These are phyloP conservation scores for Trichomonas vaginalis DNA, from an alignment of 208 protist genomes.

Conservation along the genomic window DNA sequence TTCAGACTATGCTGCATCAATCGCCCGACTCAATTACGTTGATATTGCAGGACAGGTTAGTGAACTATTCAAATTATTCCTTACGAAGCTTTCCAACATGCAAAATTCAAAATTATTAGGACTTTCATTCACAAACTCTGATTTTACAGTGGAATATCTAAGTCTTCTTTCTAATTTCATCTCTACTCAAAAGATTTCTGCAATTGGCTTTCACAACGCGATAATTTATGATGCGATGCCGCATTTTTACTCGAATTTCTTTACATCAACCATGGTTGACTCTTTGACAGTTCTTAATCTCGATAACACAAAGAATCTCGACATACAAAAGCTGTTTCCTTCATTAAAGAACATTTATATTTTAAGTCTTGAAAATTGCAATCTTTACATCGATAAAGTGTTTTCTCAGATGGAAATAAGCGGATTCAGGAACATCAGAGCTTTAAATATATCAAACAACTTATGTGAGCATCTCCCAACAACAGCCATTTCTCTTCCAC, in stretches of 20 bases:
- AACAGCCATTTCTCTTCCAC: background rate
- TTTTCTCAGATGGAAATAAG: background rate
- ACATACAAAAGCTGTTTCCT: background rate
- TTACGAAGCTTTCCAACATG: background rate
- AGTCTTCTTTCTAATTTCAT: background rate
- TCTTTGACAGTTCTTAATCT: background rate
- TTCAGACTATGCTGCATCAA: background rate
- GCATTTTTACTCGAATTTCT: background rate
- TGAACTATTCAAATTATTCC: background rate
- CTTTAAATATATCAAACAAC: background rate
- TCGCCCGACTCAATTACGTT: background rate
- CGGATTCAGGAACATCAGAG: background rate
- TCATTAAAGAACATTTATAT: background rate
- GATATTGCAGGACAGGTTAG: background rate
- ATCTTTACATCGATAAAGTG: background rate
- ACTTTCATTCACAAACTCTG: background rate
- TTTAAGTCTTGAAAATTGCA: background rate
- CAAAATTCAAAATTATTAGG: background rate
- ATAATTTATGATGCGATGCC: background rate
- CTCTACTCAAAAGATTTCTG: background rate
- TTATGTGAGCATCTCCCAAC: background rate
- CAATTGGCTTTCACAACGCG: background rate
- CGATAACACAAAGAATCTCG: background rate
- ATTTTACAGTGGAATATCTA: background rate
- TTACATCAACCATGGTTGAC: background rate